These are phyloP conservation scores for Vinca minor DNA, from an alignment of 257 asterid genomes.

Conservation along the genomic window DNA sequence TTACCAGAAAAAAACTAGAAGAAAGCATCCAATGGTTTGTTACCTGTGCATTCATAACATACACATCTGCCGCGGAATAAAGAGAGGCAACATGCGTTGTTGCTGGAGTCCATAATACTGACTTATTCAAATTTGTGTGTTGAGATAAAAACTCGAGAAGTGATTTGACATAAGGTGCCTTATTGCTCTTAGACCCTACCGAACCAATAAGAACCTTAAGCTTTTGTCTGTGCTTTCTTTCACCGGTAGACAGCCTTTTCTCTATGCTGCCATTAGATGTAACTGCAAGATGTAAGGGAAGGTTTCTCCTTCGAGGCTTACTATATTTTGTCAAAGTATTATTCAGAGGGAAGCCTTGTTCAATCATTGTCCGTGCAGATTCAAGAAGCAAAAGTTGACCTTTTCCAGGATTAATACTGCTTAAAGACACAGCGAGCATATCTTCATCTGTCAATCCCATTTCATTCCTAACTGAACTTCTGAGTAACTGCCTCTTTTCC, in stretches of 20 bases:
- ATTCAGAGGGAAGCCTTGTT: conserved; percentile 28
- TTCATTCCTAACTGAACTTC: conserved; percentile 65
- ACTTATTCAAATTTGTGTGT: conserved; percentile 53
- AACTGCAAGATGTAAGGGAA: conserved; percentile 10
- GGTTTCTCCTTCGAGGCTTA: conserved; percentile 14
- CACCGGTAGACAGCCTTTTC: conserved; percentile 26
- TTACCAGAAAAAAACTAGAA: no score
- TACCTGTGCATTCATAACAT: conserved; percentile 99
- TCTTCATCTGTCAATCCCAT: conserved; percentile 82
- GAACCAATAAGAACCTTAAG: conserved; percentile 84
- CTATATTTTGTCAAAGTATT: conserved; percentile 13
- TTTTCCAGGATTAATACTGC: conserved; percentile 95
- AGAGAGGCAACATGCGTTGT: conserved; percentile 91
- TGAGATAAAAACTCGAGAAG: conserved; percentile 57
- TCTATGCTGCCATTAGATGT: conserved; percentile 25
- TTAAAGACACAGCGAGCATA: conserved; percentile 62
- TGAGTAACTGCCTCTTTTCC: conserved; percentile 52
- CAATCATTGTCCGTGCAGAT: conserved; percentile 52
- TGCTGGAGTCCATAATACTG: conserved; percentile 93
- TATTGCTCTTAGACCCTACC: conserved; percentile 89
- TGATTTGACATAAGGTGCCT: conserved; percentile 61
- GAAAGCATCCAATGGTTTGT: background rate
- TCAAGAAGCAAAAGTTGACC: conserved; percentile 87
- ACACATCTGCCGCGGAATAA: conserved; percentile 90
- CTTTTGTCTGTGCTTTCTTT: conserved; percentile 26